phyloP scores from a whole-genome alignment of 2,329 filamentous ascomycete species.

The Aspergillus glaucus region DNA sequence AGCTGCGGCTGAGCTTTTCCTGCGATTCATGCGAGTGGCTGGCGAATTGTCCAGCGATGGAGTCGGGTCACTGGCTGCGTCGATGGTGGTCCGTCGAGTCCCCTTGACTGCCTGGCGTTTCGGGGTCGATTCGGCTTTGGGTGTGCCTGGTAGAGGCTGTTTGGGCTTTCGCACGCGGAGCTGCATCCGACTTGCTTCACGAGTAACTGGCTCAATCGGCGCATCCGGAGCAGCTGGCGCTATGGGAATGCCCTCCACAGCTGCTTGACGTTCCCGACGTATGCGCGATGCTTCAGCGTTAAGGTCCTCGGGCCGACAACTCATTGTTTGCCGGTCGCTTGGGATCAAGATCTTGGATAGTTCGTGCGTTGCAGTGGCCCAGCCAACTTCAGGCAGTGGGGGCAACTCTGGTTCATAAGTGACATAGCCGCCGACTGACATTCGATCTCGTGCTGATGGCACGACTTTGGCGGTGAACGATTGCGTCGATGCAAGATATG shows the following conservation, averaged over 20 bases:
- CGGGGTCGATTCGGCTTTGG: constrained; percentile 46
- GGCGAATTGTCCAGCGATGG: constrained; percentile 19
- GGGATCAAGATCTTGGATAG: constrained; percentile 79
- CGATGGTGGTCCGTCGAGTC: constrained; percentile 58
- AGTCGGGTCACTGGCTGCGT: constrained; percentile 45
- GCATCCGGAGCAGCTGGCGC: constrained; percentile 1
- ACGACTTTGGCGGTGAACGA: constrained; percentile 77
- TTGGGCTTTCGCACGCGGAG: constrained; percentile 63
- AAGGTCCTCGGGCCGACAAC: constrained; percentile 72
- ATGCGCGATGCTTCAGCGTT: constrained; percentile 60
- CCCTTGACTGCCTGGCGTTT: constrained; percentile 44
- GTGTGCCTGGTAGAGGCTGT: constrained; percentile 40
- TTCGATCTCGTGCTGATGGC: constrained; percentile 55
- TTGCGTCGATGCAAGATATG: constrained; percentile 81
- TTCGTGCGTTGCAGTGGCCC: constrained; percentile 77
- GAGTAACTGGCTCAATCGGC: constrained; percentile 17
- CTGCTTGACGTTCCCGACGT: constrained; percentile 59
- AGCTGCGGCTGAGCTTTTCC: constrained; percentile 22
- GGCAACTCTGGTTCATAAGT: constrained; percentile 47
- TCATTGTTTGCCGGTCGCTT: constrained; percentile 64
- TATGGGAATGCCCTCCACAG: constrained; percentile 37
- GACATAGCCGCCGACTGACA: constrained; percentile 37
- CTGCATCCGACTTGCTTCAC: constrained; percentile 60
- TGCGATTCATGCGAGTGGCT: constrained; percentile 15
- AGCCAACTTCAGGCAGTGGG: constrained; percentile 74